phyloP scores from a whole-genome alignment of 768 basidiomycete genomes.

The Tubosaeta brunneosetosa region DNA sequence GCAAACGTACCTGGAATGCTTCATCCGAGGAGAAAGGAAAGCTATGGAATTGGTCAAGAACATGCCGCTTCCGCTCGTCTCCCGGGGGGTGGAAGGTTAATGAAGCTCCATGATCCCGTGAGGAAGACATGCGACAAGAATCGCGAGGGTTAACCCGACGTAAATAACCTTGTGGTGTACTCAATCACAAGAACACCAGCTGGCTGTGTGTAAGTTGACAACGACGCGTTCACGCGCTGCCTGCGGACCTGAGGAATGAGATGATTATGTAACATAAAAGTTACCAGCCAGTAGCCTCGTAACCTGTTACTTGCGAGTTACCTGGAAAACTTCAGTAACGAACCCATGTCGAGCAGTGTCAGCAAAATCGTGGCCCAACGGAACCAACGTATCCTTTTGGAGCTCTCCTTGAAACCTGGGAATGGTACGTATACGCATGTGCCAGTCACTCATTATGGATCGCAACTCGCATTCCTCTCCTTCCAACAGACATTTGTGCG shows the following conservation, averaged over 20 bases:
- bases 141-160: slow-evolving; percentile 2
- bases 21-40: slow-evolving; percentile 57
- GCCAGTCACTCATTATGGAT: not conserved
- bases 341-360: slow-evolving; percentile 30
- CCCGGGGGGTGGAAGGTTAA: slow-evolving; percentile 5
- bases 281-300: not conserved
- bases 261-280: not conserved
- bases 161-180: slow-evolving; percentile 9
- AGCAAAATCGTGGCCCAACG: slow-evolving; percentile 62
- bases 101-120: slow-evolving; percentile 13
- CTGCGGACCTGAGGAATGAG: not conserved
- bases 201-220: too few species aligned
- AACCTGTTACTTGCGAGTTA: not conserved
- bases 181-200: not conserved
- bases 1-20: slow-evolving; percentile 50
- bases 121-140: slow-evolving; percentile 13
- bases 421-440: slow-evolving; percentile 56
- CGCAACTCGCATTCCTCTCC: slow-evolving; percentile 9
- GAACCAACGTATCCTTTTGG: slow-evolving; percentile 61
- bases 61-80: slow-evolving; percentile 18
- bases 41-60: slow-evolving; percentile 30
- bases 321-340: not conserved
- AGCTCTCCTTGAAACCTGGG: slow-evolving; percentile 67
- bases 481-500: slow-evolving; percentile 70
- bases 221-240: too few species aligned